Evolutionary conservation across 73 alveolate genomes (phyloP).

Genomic region (Symbiodinium natans): DNA sequence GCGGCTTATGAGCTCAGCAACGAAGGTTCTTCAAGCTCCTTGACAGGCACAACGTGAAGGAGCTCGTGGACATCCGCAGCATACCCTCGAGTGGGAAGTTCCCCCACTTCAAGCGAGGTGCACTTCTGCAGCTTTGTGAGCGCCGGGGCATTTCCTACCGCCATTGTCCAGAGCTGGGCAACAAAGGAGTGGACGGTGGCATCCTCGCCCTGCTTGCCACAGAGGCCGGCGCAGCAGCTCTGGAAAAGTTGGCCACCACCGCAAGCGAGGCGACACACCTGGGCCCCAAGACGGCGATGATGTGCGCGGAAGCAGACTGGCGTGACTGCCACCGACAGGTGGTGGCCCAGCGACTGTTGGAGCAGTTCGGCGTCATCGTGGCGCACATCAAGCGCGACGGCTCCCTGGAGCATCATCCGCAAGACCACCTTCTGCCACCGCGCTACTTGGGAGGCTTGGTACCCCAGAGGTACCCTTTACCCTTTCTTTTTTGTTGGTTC

Average conservation of each 20-base stretch:
- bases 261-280: slow-evolving; percentile 44
- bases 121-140: slow-evolving; percentile 23
- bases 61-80: slow-evolving; percentile 91
- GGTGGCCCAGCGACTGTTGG: slow-evolving; percentile 66
- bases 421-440: too few relatives aligned
- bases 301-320: slow-evolving; percentile 93
- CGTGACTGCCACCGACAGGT: slow-evolving; percentile 90
- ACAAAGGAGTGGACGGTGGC: slow-evolving; percentile 90
- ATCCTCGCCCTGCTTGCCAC: slow-evolving; percentile 43
- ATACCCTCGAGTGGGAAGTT: slow-evolving; percentile 87
- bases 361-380: slow-evolving; percentile 24
- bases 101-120: slow-evolving; percentile 77
- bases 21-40: slow-evolving; percentile 70
- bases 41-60: slow-evolving; percentile 10
- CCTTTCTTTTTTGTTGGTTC: too few relatives aligned
- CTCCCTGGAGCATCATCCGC: slow-evolving; percentile 50
- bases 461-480: too few relatives aligned
- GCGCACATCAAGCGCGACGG: slow-evolving; percentile 92
- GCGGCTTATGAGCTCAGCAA: too few relatives aligned
- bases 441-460: too few relatives aligned
- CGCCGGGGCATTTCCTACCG: slow-evolving; percentile 45
- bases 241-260: slow-evolving; percentile 21
- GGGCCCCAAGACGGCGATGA: slow-evolving; percentile 60
- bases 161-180: slow-evolving; percentile 85
- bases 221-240: slow-evolving; percentile 37